These are phyloP conservation scores for Malus hybrid DNA, from an alignment of 331 rosid genomes.

Conservation along the genomic window DNA sequence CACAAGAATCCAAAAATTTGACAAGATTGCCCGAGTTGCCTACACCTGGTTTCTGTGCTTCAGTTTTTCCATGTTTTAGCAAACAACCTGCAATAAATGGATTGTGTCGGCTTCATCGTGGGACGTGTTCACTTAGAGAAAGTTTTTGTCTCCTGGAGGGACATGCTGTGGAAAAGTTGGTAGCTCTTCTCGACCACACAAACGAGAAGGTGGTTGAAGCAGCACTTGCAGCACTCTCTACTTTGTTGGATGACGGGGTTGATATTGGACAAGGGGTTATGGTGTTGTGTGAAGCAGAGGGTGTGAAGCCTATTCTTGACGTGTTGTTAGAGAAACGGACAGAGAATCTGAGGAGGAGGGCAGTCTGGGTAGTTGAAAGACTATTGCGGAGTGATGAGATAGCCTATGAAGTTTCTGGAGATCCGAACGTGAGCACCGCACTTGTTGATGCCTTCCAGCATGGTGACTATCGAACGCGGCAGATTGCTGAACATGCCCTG, in stretches of 20 bases:
- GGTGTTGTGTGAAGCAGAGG: conserved; percentile 66
- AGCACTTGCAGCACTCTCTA: conserved; percentile 84
- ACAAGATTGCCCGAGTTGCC: conserved; percentile 67
- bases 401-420: conserved; percentile 66
- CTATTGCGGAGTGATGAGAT: conserved; percentile 73
- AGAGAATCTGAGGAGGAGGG: conserved; percentile 76
- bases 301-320: conserved; percentile 65
- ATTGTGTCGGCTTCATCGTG: conserved; percentile 72
- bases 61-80: conserved; percentile 64
- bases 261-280: conserved; percentile 77
- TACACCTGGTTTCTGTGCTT: conserved; percentile 48
- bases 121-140: conserved; percentile 65
- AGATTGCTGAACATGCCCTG: conserved; percentile 89
- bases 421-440: conserved; percentile 83
- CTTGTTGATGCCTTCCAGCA: conserved; percentile 98
- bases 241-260: conserved; percentile 82
- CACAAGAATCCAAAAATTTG: conserved; percentile 64
- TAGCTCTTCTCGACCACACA: conserved; percentile 86
- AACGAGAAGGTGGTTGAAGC: conserved; percentile 92
- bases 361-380: conserved; percentile 93
- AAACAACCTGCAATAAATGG: conserved; percentile 58
- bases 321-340: conserved; percentile 81
- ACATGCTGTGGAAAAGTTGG: conserved; percentile 64
- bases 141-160: conserved; percentile 81
- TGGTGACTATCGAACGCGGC: conserved; percentile 82